Conservation (phyloP, 352 stramenopile genomes). For the Globisporangium okanoganense region DNA sequence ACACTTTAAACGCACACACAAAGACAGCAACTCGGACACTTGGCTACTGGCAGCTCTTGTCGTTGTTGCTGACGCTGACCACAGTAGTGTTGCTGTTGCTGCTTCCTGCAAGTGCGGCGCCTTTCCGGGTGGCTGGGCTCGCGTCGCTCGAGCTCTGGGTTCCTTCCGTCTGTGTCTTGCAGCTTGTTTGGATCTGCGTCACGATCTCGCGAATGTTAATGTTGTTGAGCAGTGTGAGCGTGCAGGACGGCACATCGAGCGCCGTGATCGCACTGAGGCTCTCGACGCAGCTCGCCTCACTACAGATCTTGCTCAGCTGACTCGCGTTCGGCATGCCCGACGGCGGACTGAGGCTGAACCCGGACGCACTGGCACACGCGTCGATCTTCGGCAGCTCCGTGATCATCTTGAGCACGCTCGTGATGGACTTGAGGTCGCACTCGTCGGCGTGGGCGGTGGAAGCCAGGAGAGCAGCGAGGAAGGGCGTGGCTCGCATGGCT, state of each 20-base stretch:
- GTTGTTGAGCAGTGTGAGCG: constrained; percentile 23
- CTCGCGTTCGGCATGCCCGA: not conserved
- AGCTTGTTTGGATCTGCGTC: not conserved
- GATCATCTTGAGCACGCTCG: constrained; percentile 3
- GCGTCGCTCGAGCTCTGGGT: not conserved
- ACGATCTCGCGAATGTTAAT: constrained; percentile 19
- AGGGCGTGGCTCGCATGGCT: not conserved
- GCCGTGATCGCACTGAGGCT: not conserved
- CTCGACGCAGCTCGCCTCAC: not conserved
- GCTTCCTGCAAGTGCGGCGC: not conserved
- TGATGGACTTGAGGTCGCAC: not conserved
- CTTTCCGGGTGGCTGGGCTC: not conserved
- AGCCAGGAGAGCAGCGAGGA: not conserved
- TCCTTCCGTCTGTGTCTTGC: not conserved
- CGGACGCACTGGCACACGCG: not conserved
- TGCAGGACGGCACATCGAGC: constrained; percentile 20
- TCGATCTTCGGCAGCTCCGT: not conserved
- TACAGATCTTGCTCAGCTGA: constrained; percentile 1
- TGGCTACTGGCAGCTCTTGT: not conserved
- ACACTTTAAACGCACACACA: not conserved
- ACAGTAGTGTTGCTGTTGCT: not conserved
- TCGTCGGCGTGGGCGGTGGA: not conserved
- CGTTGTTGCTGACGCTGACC: not conserved
- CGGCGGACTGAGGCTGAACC: constrained; percentile 1
- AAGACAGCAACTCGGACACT: not conserved